These are phyloP conservation scores for Saccharomyces pastorianus DNA, from an alignment of 1,139 yeast genomes.

Conservation along the genomic window DNA sequence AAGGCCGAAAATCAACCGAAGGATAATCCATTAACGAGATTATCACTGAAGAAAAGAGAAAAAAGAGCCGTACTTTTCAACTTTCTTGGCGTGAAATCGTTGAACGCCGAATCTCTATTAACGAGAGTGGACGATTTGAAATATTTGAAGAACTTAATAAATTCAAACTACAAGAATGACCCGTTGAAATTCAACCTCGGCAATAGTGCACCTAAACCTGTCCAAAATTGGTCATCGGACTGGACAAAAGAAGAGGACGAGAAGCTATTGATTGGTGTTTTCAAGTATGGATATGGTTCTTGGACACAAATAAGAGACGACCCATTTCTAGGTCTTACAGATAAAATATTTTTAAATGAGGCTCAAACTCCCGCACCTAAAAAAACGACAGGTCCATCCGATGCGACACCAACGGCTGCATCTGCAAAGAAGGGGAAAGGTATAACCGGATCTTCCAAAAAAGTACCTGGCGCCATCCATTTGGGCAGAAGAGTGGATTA, in stretches of 20 bases:
- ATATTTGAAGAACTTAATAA: constrained; percentile 41
- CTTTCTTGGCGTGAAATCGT: constrained; percentile 75
- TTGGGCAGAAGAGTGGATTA: constrained; percentile 91
- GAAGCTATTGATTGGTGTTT: constrained; percentile 76
- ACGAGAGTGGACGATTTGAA: constrained; percentile 79
- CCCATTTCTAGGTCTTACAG: constrained; percentile 79
- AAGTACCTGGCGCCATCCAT: constrained; percentile 89
- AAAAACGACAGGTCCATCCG: neutral
- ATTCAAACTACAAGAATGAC: constrained; percentile 36
- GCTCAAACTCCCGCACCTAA: constrained; percentile 12
- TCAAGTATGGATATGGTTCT: constrained; percentile 91
- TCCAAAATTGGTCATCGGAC: constrained; percentile 82
- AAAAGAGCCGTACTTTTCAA: constrained; percentile 85
- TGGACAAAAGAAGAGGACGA: constrained; percentile 85
- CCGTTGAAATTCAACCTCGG: constrained; percentile 49
- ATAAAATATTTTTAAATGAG: constrained; percentile 63
- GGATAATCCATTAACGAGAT: constrained; percentile 42
- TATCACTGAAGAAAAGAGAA: constrained; percentile 55
- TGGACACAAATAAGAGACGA: constrained; percentile 95
- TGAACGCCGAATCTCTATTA: constrained; percentile 83
- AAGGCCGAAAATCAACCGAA: constrained; percentile 24
- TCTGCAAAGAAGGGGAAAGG: constrained; percentile 23
- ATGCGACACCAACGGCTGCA: constrained; percentile 3
- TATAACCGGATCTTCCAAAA: constrained; percentile 36
- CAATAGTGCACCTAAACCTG: constrained; percentile 62